Evolutionary conservation across 495 filamentous ascomycete genomes (phyloP), one percentile per base, ranked within the genome.

Genomic region (Penicillium coffeae): DNA sequence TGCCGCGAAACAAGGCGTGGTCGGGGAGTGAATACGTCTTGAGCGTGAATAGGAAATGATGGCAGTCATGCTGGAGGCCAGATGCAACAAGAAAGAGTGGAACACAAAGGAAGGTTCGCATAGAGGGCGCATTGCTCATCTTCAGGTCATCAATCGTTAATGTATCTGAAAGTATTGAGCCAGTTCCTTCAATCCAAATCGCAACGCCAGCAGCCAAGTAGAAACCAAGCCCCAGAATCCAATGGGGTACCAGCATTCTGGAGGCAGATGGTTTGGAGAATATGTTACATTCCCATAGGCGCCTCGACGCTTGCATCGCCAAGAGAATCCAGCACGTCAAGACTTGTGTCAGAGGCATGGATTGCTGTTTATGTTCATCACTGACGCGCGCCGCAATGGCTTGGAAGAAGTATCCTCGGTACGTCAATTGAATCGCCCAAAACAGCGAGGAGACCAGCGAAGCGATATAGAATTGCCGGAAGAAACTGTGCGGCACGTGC

Each of bases 131-230:
- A 18, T 58, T 65, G 46, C 65, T 62, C 43, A 68, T 55, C 20
- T 64, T 62, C 38, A 79, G 27, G 45, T 71, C 47, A 12, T 64
- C 52, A 3, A 68, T 34, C 8, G 59, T 61, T 16, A 73, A 39
- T 6, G 53, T 37, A 10, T 59, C 58, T 22, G 61, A 59, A 21
- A 63, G 55, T n/a, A 70, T 60, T 77, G 50, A 72, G 92, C 90
- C 73, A 44, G 84, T 78, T 19, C 88, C 90, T 63, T 96, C 90
- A 45, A 95, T 78, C 93, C 91, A 96, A 27, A 95, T 69, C 2
- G 87, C 77, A 45, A 96, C 68, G 19, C 81, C 78, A 45, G 85
- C 81, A 25, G 69, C 71, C 13, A 85, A 54, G 64, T 98, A 98
- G 66, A 89, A 96, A 13, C 65, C 68, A 15, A 93, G 62, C 1